phyloP scores from a whole-genome alignment of 2,329 filamentous ascomycete genomes.

The Sordariomycetes sp. region DNA sequence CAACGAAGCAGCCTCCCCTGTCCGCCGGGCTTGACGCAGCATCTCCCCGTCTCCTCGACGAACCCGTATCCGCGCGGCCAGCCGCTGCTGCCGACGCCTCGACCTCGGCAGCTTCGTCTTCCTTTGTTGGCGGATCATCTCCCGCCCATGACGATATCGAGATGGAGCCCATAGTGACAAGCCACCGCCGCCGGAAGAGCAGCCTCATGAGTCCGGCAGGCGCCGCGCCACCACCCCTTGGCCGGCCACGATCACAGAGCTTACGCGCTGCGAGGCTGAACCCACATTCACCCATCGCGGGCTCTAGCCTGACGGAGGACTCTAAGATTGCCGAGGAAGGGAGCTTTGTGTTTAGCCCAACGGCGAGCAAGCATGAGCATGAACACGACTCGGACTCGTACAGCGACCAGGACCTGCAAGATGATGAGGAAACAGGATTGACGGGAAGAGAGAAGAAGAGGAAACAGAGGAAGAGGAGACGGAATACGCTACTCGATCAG shows the following conservation, averaged over 20 bases:
- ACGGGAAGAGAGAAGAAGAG: slow-evolving; percentile 64
- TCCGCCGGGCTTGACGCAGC: background rate
- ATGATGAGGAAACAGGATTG: slow-evolving; percentile 85
- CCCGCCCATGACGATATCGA: slow-evolving; percentile 34
- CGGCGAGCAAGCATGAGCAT: slow-evolving; percentile 16
- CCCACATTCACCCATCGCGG: background rate
- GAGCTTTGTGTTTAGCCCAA: slow-evolving; percentile 14
- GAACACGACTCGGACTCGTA: slow-evolving; percentile 42
- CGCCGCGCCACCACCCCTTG: slow-evolving; percentile 13
- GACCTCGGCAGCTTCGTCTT: slow-evolving; percentile 5
- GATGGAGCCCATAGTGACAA: slow-evolving; percentile 41
- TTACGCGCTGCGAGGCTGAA: slow-evolving; percentile 9
- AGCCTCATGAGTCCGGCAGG: slow-evolving; percentile 37
- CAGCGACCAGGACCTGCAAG: slow-evolving; percentile 65
- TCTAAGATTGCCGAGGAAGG: slow-evolving; percentile 37
- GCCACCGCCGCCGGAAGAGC: slow-evolving; percentile 41
- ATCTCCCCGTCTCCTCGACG: slow-evolving; percentile 1
- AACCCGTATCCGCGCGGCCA: slow-evolving; percentile 2
- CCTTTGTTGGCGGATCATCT: slow-evolving; percentile 8
- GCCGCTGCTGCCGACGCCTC: background rate
- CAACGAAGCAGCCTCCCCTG: background rate
- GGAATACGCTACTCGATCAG: slow-evolving; percentile 61
- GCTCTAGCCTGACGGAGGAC: slow-evolving; percentile 24
- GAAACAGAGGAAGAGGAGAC: slow-evolving; percentile 55
- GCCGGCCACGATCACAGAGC: slow-evolving; percentile 14